Conservation (phyloP, 371 early-diverging fungal species). For the Mortierella sp. region DNA sequence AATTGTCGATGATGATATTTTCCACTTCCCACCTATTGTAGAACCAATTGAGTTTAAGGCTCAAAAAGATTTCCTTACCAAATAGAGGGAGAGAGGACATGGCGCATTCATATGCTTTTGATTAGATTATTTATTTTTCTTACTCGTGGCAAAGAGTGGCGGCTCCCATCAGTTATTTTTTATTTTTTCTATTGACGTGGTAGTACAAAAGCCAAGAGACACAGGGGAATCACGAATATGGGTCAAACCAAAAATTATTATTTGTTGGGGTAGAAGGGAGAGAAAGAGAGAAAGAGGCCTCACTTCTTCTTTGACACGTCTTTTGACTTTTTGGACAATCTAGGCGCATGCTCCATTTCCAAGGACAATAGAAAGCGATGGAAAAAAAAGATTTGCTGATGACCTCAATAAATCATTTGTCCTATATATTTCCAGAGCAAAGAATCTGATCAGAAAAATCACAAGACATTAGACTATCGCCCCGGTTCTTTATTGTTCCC, state of each 20-base stretch:
- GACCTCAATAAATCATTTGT: too few relatives aligned
- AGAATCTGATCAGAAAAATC: too few relatives aligned
- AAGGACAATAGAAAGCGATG: neutral
- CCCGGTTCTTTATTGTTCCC: too few relatives aligned
- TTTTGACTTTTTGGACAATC: neutral
- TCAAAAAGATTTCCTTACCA: neutral
- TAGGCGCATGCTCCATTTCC: neutral
- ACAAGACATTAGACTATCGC: too few relatives aligned
- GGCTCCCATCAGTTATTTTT: neutral
- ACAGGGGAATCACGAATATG: neutral
- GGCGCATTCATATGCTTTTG: constrained; percentile 5
- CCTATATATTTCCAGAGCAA: too few relatives aligned
- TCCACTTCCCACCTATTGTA: neutral
- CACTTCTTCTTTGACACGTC: neutral
- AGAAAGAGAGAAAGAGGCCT: too few relatives aligned
- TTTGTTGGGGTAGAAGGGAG: constrained; percentile 19
- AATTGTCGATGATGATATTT: neutral
- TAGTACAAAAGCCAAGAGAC: constrained; percentile 7
- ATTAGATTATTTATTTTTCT: neutral
- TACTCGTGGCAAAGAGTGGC: neutral
- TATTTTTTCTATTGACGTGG: neutral
- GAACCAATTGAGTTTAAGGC: neutral
- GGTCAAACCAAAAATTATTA: constrained; percentile 4
- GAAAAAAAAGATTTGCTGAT: too few relatives aligned
- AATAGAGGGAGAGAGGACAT: neutral